Percentiles rank a stretch among this genome's conserved stretches.
Evolutionary conservation across 1,284 basidiomycete species (phyloP).

Genomic region (Moniliophthora roreri): DNA sequence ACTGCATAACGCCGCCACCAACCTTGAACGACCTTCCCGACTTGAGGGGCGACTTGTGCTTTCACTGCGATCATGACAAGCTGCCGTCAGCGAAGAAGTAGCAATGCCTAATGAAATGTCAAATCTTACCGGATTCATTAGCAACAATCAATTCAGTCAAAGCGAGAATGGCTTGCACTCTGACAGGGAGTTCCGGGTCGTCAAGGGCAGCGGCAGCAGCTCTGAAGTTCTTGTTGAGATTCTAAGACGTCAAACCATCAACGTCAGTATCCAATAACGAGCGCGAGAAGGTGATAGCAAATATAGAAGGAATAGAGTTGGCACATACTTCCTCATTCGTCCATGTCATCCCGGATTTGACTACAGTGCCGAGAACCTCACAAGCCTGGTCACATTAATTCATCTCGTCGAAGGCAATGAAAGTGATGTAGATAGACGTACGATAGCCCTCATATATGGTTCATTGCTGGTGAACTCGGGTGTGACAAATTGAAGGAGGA

Average conservation of each 20-base stretch:
- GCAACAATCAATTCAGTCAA: constrained; percentile 77
- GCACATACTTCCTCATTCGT: constrained; percentile 58
- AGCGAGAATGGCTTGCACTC: constrained; percentile 81
- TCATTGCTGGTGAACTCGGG: constrained; percentile 66
- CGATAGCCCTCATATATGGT: constrained; percentile 75
- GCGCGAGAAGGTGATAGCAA: background rate
- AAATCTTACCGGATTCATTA: constrained; percentile 56
- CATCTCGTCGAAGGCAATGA: constrained; percentile 4
- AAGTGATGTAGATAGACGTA: constrained; percentile 37
- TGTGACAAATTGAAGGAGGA: constrained; percentile 71
- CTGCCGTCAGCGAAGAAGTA: constrained; percentile 1
- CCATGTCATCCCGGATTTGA: constrained; percentile 69
- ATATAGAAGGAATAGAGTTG: background rate
- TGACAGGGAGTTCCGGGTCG: constrained; percentile 80
- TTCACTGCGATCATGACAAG: constrained; percentile 48
- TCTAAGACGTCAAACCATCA: constrained; percentile 33
- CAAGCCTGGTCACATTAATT: constrained; percentile 53
- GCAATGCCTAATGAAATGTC: background rate
- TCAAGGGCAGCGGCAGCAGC: constrained; percentile 63
- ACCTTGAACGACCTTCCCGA: constrained; percentile 88
- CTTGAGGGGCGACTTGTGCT: constrained; percentile 71
- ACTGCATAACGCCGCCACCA: too few species aligned
- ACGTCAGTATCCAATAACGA: background rate
- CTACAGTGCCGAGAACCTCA: constrained; percentile 75
- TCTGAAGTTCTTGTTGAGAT: constrained; percentile 62